Percentiles rank a stretch among this genome's conserved stretches.
Evolutionary conservation across 1,284 basidiomycete species (phyloP).

Genomic region (Ustilago lituana): DNA sequence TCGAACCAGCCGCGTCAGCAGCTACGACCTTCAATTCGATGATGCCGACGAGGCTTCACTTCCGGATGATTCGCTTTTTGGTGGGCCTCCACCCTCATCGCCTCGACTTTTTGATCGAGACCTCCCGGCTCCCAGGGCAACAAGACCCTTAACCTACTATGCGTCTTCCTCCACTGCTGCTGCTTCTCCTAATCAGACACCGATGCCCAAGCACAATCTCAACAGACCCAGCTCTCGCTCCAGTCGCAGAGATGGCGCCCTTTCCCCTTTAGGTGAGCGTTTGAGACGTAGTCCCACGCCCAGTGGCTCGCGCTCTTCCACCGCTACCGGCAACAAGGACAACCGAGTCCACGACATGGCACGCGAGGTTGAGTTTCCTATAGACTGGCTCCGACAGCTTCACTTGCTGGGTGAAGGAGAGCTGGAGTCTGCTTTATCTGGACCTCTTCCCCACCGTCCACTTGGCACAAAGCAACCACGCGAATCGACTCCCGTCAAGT

Average conservation of each 20-base stretch:
- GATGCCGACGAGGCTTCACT: conserved; percentile 39
- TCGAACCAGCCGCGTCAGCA: conserved; percentile 42
- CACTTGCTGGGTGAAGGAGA: conserved; percentile 27
- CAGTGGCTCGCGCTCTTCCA: conserved; percentile 11
- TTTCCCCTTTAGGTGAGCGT: conserved; percentile 23
- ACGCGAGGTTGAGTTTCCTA: conserved; percentile 31
- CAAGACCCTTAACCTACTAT: conserved; percentile 3
- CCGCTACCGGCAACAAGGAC: neutral
- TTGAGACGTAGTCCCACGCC: conserved; percentile 19
- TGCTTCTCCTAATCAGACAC: conserved; percentile 40
- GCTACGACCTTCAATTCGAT: conserved; percentile 48
- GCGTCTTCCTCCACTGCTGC: neutral
- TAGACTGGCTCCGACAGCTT: conserved; percentile 40
- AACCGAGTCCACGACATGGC: conserved; percentile 25
- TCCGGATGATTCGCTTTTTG: conserved; percentile 39
- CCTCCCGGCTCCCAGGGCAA: conserved; percentile 9
- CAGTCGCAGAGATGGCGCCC: conserved; percentile 20
- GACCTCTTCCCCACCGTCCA: conserved; percentile 37
- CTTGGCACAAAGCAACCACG: conserved; percentile 14
- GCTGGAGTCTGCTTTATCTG: conserved; percentile 31
- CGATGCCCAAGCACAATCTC: conserved; percentile 35
- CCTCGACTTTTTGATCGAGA: conserved; percentile 30
- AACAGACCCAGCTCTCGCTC: conserved; percentile 26
- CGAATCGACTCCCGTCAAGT: conserved; percentile 41
- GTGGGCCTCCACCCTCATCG: conserved; percentile 16